These are phyloP conservation scores for Rhodotorula sp. DNA, from an alignment of 1,284 basidiomycete genomes.

Conservation along the genomic window DNA sequence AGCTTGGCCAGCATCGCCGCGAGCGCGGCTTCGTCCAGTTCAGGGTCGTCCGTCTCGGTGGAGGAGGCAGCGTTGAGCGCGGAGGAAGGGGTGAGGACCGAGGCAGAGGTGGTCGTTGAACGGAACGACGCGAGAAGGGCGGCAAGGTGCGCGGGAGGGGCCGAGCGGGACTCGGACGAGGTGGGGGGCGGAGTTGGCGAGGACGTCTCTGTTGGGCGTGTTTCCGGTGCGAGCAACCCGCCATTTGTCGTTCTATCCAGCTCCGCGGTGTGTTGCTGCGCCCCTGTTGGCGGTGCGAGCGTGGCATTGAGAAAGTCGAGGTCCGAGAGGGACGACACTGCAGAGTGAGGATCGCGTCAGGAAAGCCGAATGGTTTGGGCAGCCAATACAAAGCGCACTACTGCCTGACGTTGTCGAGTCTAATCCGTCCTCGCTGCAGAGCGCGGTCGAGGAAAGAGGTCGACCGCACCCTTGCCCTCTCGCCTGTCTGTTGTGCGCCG, in stretches of 20 bases:
- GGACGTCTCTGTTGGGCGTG: neutral
- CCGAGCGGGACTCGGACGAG: neutral
- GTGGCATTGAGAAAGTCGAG: slow-evolving; percentile 28
- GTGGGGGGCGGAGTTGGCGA: neutral
- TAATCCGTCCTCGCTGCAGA: no score
- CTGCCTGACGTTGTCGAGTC: no score
- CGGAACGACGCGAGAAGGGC: slow-evolving; percentile 14
- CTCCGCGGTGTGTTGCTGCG: neutral
- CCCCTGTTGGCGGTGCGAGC: neutral
- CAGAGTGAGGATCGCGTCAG: neutral
- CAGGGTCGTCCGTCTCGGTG: neutral
- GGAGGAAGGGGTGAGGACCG: neutral
- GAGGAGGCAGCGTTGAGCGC: neutral
- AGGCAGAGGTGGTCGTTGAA: neutral
- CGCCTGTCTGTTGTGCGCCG: no score
- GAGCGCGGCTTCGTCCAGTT: slow-evolving; percentile 3
- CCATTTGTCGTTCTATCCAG: neutral
- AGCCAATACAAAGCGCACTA: no score
- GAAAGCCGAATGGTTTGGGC: no score
- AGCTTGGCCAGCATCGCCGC: slow-evolving; percentile 8
- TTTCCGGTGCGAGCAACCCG: neutral
- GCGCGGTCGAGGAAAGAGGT: no score
- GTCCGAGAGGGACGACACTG: slow-evolving; percentile 12
- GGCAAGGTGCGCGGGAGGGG: slow-evolving; percentile 1
- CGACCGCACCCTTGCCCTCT: no score